Evolutionary conservation across 306 rosid species (phyloP).

Genomic region (Gillenia trifoliata): DNA sequence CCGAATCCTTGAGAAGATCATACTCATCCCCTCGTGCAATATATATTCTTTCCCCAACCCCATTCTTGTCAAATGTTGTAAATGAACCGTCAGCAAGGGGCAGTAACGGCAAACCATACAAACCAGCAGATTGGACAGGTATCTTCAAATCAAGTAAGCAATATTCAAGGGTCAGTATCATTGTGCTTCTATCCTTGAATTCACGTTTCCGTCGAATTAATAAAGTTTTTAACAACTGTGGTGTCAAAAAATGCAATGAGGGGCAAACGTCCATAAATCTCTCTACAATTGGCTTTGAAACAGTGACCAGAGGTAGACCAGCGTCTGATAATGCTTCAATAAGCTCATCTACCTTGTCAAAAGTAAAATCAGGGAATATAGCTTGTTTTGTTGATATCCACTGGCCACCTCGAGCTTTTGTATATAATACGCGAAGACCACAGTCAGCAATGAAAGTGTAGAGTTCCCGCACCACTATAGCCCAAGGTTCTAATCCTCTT

Average conservation of each 20-base stretch:
- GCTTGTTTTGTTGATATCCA: slow-evolving; percentile 92
- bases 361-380: slow-evolving; percentile 89
- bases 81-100: slow-evolving; percentile 90
- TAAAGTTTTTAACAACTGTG: slow-evolving; percentile 73
- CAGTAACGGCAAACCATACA: slow-evolving; percentile 73
- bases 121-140: slow-evolving; percentile 56
- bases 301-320: slow-evolving; percentile 66
- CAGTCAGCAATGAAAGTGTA: slow-evolving; percentile 67
- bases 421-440: slow-evolving; percentile 64
- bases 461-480: slow-evolving; percentile 63
- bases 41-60: slow-evolving; percentile 81
- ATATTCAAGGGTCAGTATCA: slow-evolving; percentile 82
- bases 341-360: slow-evolving; percentile 60
- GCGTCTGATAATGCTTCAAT: slow-evolving; percentile 68
- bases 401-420: slow-evolving; percentile 93
- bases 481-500: slow-evolving; percentile 86
- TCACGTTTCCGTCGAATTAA: slow-evolving; percentile 81
- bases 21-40: slow-evolving; percentile 79
- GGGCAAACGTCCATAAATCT: slow-evolving; percentile 85
- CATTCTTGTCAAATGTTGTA: slow-evolving; percentile 64
- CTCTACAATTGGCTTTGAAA: slow-evolving; percentile 62
- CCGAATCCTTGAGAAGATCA: slow-evolving; percentile 82
- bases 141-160: slow-evolving; percentile 78
- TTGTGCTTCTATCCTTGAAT: slow-evolving; percentile 73
- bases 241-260: slow-evolving; percentile 76